phyloP scores from a whole-genome alignment of 169 alveolate species.

The Perkinsus olseni region DNA sequence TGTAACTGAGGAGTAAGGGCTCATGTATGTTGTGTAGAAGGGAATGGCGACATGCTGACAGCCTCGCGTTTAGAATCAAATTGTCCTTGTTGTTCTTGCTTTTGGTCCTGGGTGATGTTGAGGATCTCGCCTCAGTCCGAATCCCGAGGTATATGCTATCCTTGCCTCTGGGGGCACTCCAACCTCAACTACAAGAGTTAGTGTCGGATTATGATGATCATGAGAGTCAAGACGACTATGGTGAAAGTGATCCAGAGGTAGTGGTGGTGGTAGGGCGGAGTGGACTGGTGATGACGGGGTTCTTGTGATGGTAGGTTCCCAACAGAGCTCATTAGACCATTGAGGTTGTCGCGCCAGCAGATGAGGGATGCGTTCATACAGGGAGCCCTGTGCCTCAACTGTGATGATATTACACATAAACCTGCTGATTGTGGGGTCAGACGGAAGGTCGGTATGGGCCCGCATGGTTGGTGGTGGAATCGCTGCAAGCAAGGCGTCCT shows the following conservation, averaged over 20 bases:
- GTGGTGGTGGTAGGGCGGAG: neutral
- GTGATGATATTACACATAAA: neutral
- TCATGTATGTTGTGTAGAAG: neutral
- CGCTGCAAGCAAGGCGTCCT: too few relatives aligned
- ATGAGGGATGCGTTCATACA: neutral
- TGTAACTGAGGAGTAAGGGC: too few relatives aligned
- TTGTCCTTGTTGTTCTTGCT: too few relatives aligned
- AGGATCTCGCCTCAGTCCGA: neutral
- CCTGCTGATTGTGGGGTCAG: neutral
- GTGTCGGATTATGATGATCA: neutral
- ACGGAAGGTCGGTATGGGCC: neutral
- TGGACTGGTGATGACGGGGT: neutral
- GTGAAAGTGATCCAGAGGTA: neutral
- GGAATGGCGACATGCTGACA: too few relatives aligned
- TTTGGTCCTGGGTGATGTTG: neutral
- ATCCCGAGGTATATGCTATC: neutral
- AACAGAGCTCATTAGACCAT: neutral
- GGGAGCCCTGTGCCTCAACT: neutral
- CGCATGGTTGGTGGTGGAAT: neutral
- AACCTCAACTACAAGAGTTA: neutral
- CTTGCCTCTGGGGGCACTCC: neutral
- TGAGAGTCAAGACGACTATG: neutral
- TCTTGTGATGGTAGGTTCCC: neutral
- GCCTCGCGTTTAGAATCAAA: too few relatives aligned
- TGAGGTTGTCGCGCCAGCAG: neutral